Evolutionary conservation across 2,329 filamentous ascomycete genomes (phyloP), one percentile per base, ranked within the genome.

Genomic region (Endoconidiophora laricicola): DNA sequence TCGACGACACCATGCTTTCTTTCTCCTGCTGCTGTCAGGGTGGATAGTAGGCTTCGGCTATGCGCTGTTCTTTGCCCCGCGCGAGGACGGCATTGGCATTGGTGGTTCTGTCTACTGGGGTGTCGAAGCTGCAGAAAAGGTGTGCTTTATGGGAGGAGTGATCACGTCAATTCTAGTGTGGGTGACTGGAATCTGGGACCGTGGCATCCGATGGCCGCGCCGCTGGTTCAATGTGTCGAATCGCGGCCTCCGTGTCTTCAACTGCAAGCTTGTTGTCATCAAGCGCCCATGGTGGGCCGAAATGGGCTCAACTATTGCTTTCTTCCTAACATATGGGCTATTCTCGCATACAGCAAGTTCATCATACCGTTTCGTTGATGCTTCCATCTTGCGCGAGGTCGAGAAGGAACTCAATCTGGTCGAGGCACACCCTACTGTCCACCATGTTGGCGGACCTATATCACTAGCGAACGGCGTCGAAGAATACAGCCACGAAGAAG

Each of bases 51-150:
- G 83, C 59, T 96, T 95, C 66, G 79, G 79, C 56, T 95, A 95
- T 65, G 82, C 86, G 9, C 75, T 96, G 45, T 96, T 94, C 70
- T 75, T 96, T 56, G 83, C 86, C n/a, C 88, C 88, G n/a, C 79
- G 90, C 56, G 90, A 95, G 64, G 90, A 96, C 69, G 90, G 90
- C 56, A 79, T 76, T 57, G 90, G 90, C 37, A 79, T 94, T 4
- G 91, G 91, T 48, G 90, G 91, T 29, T 90, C 83, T 12, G 86
- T 94, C 48, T 98, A 98, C 71, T 96, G 90, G 90, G 81, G 93
- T 24, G 77, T 96, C 3, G 90, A 96, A 60, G 85, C 84, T 62
- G 76, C 77, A 6, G 86, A 96, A 66, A 93, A 91, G 63, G 78
- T 98, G 48, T 90, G 85, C 59, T 83, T 95, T 60, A 84, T 94